These are phyloP conservation scores for Sequoiadendron giganteum DNA, from an alignment of 75 land plant species.

Conservation along the genomic window DNA sequence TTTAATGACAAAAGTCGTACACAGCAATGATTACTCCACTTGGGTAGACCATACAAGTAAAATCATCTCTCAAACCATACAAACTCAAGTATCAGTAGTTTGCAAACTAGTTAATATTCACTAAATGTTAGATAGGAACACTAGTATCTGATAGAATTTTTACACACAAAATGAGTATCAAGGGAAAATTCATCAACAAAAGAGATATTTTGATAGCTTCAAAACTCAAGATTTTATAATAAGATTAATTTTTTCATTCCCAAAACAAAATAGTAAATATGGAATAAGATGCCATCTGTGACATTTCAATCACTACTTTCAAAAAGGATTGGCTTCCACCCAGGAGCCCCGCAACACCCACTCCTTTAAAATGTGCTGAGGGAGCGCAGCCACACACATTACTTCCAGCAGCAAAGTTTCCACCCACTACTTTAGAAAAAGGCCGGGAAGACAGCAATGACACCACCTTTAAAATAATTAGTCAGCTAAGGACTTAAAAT, in stretches of 20 bases:
- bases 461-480: too few species aligned
- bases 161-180: neutral
- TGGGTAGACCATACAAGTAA: neutral
- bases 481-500: too few species aligned
- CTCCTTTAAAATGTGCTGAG: too few species aligned
- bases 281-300: neutral
- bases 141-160: neutral
- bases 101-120: neutral
- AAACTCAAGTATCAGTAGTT: neutral
- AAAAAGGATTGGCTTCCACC: too few species aligned
- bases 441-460: too few species aligned
- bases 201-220: neutral
- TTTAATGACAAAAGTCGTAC: neutral
- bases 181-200: neutral
- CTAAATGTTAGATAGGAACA: neutral
- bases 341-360: too few species aligned
- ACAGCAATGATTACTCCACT: neutral
- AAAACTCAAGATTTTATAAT: neutral
- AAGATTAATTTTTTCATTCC: too few species aligned
- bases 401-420: too few species aligned
- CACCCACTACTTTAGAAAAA: too few species aligned
- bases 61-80: neutral
- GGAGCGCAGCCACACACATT: too few species aligned
- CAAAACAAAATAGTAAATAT: neutral
- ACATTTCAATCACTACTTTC: neutral